phyloP scores from a whole-genome alignment of 257 asterid species.

The Ajuga chamaepitys region DNA sequence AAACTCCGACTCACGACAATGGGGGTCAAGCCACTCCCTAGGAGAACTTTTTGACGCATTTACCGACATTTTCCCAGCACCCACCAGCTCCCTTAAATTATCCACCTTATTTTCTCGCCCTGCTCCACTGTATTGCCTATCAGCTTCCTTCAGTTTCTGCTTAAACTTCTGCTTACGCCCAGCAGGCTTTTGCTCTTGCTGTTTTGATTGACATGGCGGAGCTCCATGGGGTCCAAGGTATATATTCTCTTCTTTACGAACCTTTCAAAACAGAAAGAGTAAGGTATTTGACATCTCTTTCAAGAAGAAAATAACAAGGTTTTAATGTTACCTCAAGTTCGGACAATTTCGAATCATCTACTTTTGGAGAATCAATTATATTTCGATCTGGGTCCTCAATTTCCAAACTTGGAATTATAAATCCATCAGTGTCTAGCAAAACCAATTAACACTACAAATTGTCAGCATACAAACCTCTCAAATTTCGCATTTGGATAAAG shows the following conservation, averaged over 20 bases:
- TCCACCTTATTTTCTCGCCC: slow-evolving; percentile 85
- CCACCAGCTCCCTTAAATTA: slow-evolving; percentile 76
- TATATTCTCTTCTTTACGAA: slow-evolving; percentile 54
- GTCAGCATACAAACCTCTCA: neutral
- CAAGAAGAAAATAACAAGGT: neutral
- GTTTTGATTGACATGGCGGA: slow-evolving; percentile 75
- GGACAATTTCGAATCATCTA: slow-evolving; percentile 39
- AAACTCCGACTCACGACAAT: slow-evolving; percentile 79
- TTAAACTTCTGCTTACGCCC: slow-evolving; percentile 67
- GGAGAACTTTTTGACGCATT: slow-evolving; percentile 42
- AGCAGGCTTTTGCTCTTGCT: slow-evolving; percentile 44
- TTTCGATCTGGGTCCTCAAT: slow-evolving; percentile 37
- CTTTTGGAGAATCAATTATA: slow-evolving; percentile 24
- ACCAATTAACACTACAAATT: neutral
- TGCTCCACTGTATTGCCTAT: slow-evolving; percentile 39
- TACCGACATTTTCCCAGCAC: slow-evolving; percentile 43
- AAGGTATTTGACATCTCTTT: neutral
- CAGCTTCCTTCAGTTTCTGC: slow-evolving; percentile 83
- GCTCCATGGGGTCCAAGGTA: slow-evolving; percentile 97
- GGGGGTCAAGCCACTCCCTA: slow-evolving; percentile 91
- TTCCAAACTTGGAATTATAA: slow-evolving; percentile 83
- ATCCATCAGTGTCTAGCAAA: slow-evolving; percentile 74
- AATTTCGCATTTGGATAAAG: neutral
- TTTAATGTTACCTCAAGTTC: slow-evolving; percentile 34
- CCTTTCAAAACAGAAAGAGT: slow-evolving; percentile 28